Evolutionary conservation across 1,284 basidiomycete genomes (phyloP).

Genomic region (Golubevia sp.): DNA sequence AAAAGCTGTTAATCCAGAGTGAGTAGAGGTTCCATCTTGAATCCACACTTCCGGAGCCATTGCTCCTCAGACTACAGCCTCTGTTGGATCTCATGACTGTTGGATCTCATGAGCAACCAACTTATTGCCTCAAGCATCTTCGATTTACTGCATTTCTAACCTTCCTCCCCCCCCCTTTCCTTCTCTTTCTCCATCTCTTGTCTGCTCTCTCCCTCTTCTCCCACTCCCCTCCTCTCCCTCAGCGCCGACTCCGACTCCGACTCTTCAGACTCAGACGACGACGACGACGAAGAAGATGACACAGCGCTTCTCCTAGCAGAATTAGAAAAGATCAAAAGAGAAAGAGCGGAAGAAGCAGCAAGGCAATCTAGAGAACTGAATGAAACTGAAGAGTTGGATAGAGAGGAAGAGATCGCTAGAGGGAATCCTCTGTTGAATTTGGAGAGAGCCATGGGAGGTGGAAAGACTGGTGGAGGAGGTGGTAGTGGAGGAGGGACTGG

Average conservation of each 20-base stretch:
- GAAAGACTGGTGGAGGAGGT: background rate
- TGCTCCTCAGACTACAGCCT: too few species aligned
- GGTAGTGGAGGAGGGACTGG: background rate
- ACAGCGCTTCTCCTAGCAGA: slow-evolving; percentile 39
- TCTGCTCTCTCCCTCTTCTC: too few species aligned
- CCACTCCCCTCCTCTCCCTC: background rate
- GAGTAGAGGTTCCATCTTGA: too few species aligned
- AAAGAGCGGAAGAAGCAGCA: slow-evolving; percentile 36
- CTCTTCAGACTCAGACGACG: slow-evolving; percentile 13
- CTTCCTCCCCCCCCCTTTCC: too few species aligned
- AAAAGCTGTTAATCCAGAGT: background rate
- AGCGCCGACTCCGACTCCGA: slow-evolving; percentile 8
- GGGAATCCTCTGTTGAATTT: slow-evolving; percentile 56
- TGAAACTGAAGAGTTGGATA: slow-evolving; percentile 12
- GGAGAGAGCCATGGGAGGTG: slow-evolving; percentile 24
- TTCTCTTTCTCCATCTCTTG: too few species aligned
- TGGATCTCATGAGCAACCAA: too few species aligned
- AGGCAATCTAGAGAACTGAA: slow-evolving; percentile 9
- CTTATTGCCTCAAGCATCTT: too few species aligned
- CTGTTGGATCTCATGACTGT: too few species aligned
- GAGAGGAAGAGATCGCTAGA: slow-evolving; percentile 47
- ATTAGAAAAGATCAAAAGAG: slow-evolving; percentile 50
- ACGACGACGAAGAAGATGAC: slow-evolving; percentile 39
- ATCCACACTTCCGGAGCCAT: too few species aligned
- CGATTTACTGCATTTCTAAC: too few species aligned